Evolutionary conservation across 1,284 basidiomycete species (phyloP).

Genomic region (Heterobasidion irregulare): DNA sequence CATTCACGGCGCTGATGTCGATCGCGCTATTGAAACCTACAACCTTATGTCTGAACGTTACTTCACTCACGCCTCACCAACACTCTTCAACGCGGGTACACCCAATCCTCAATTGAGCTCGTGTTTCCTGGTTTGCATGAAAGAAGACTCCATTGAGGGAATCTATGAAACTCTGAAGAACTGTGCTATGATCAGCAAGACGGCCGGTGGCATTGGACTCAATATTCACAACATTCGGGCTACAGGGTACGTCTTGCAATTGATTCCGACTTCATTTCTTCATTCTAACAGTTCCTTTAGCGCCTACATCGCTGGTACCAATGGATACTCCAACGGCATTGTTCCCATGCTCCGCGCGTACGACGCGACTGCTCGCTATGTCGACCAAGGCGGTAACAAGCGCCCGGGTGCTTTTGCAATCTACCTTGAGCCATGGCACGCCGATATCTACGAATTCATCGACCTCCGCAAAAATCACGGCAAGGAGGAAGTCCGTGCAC

Average conservation of each 20-base stretch:
- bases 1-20: slow-evolving; percentile 89
- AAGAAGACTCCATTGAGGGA: slow-evolving; percentile 98
- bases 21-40: slow-evolving; percentile 88
- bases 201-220: slow-evolving; percentile 95
- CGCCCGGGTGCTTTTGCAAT: slow-evolving; percentile 98
- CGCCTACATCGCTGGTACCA: slow-evolving; percentile 90
- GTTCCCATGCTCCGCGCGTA: slow-evolving; percentile 99
- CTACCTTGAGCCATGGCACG: slow-evolving; percentile 97
- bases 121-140: slow-evolving; percentile 98
- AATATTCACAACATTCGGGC: slow-evolving; percentile 97
- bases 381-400: slow-evolving; percentile 99
- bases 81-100: slow-evolving; percentile 98
- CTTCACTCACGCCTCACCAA: slow-evolving; percentile 98
- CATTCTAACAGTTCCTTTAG: slow-evolving; percentile 24
- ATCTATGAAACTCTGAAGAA: slow-evolving; percentile 99
- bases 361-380: slow-evolving; percentile 98
- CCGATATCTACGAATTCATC: slow-evolving; percentile 96
- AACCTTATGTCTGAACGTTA: slow-evolving; percentile 94
- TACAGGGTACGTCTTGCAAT: slow-evolving; percentile 59
- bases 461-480: slow-evolving; percentile 99
- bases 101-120: slow-evolving; percentile 93
- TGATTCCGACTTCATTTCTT: slow-evolving; percentile 16
- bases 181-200: slow-evolving; percentile 99
- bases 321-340: slow-evolving; percentile 98
- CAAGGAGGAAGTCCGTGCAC: slow-evolving; percentile 95